These are phyloP conservation scores for Phialemoniopsis sp. DNA, from an alignment of 2,329 filamentous ascomycete species.

Conservation along the genomic window DNA sequence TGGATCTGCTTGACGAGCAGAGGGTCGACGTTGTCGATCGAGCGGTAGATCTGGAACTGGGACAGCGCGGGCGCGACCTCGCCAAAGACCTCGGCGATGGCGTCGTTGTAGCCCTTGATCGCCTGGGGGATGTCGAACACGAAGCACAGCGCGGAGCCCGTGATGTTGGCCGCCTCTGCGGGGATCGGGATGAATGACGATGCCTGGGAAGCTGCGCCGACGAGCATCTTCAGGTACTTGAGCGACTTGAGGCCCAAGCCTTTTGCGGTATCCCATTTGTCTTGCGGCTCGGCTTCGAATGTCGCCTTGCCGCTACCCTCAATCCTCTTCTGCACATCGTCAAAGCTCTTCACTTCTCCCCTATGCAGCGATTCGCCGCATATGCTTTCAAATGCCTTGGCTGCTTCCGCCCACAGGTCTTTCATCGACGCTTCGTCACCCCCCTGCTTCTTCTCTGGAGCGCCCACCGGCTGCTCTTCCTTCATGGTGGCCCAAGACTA, in stretches of 20 bases:
- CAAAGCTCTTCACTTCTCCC: conserved; percentile 15
- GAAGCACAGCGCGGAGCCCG: conserved; percentile 12
- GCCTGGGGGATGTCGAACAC: conserved; percentile 16
- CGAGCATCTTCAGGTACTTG: conserved; percentile 16
- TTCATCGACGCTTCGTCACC: no score
- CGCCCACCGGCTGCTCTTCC: no score
- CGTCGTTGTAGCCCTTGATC: conserved; percentile 15
- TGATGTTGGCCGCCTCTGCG: conserved; percentile 9
- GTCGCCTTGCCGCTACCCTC: conserved; percentile 8
- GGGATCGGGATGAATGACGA: conserved; percentile 13
- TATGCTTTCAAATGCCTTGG: conserved; percentile 8
- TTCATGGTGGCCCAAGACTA: no score
- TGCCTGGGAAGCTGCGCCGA: conserved; percentile 14
- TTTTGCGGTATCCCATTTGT: conserved; percentile 16
- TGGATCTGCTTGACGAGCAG: conserved; percentile 11
- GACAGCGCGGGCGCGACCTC: conserved; percentile 15
- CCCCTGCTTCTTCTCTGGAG: no score
- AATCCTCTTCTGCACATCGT: conserved; percentile 14
- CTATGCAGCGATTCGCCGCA: conserved; percentile 14
- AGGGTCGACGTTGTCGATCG: conserved; percentile 11
- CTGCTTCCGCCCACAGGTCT: no score
- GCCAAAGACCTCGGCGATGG: conserved; percentile 8
- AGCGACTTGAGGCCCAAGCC: conserved; percentile 15
- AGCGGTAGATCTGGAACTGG: conserved; percentile 16
- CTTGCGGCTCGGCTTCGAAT: conserved; percentile 4